phyloP scores from a whole-genome alignment of 176 grass and related monocot genomes.

The Urochloa ruziziensis region DNA sequence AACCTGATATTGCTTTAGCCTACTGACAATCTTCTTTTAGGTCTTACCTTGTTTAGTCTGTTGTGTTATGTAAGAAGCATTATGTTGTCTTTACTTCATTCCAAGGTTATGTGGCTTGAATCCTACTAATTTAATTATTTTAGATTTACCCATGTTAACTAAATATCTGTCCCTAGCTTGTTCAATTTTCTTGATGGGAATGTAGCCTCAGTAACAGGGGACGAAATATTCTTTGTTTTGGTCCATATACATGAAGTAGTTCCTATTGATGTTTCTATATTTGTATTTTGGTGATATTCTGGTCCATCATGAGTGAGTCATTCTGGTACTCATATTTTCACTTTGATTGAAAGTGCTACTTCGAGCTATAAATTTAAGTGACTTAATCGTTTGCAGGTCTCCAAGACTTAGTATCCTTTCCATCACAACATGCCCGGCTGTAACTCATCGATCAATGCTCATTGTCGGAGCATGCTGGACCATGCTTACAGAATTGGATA shows the following conservation, averaged over 20 bases:
- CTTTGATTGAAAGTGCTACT: neutral
- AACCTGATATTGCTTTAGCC: neutral
- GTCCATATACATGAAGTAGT: neutral
- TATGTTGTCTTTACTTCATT: neutral
- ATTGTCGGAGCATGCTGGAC: constrained; percentile 54
- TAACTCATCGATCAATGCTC: constrained; percentile 65
- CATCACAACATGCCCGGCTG: constrained; percentile 53
- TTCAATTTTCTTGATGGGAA: neutral
- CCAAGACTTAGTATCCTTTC: constrained; percentile 61
- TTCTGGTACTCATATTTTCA: neutral
- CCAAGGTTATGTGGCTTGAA: neutral
- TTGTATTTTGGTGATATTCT: constrained; percentile 11
- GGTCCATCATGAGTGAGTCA: constrained; percentile 8
- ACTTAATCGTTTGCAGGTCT: constrained; percentile 55
- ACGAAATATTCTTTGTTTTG: neutral
- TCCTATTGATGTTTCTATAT: neutral
- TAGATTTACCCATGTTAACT: neutral
- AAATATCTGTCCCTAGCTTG: neutral
- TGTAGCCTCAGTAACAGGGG: neutral
- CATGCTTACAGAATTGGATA: constrained; percentile 73
- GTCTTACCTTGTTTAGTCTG: neutral
- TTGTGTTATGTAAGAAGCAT: neutral
- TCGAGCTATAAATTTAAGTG: neutral
- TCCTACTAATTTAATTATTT: neutral
- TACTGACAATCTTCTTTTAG: neutral